Percentiles rank a stretch among this genome's conserved stretches.
Conservation (phyloP, 1,284 basidiomycete species). For the Trichosporon sp. region DNA sequence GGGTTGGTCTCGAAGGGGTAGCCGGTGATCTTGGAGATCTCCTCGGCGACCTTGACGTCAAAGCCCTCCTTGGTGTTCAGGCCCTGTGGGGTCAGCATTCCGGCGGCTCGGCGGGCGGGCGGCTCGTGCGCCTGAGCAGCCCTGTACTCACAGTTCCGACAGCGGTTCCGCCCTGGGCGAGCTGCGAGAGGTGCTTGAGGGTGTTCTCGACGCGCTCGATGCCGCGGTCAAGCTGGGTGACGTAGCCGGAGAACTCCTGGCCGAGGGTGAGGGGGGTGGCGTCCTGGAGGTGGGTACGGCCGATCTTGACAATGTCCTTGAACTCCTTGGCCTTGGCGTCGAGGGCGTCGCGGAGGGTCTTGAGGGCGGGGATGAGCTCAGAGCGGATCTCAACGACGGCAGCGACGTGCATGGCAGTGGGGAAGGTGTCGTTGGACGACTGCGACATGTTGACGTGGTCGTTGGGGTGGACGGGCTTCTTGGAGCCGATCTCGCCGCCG, state of each 20-base stretch:
- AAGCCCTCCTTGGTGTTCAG: constrained; percentile 97
- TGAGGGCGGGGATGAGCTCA: constrained; percentile 78
- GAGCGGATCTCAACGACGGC: constrained; percentile 83
- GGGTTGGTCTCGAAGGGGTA: constrained; percentile 90
- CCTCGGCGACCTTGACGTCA: constrained; percentile 86
- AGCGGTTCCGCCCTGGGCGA: constrained; percentile 98
- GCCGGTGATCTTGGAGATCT: constrained; percentile 89
- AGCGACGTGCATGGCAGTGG: constrained; percentile 98
- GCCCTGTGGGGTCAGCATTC: constrained; percentile 50
- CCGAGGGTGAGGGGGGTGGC: constrained; percentile 96
- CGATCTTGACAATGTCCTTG: constrained; percentile 94
- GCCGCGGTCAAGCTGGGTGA: constrained; percentile 86
- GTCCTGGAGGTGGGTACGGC: constrained; percentile 96
- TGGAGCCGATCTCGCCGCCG: constrained; percentile 90
- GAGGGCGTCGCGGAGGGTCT: constrained; percentile 76
- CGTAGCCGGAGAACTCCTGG: constrained; percentile 98
- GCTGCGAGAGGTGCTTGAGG: constrained; percentile 78
- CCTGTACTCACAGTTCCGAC: constrained; percentile 77
- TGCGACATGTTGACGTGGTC: constrained; percentile 99
- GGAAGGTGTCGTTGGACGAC: constrained; percentile 98
- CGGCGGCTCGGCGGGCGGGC: background rate
- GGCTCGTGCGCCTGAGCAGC: background rate
- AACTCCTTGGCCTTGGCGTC: constrained; percentile 76
- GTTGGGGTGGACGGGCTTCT: constrained; percentile 98
- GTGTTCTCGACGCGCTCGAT: constrained; percentile 79